A percentile compares a stretch with the other conserved stretches of the same genome.
Evolutionary conservation across 2,329 filamentous ascomycete species (phyloP).

Genomic region (Venturiaceae sp.): DNA sequence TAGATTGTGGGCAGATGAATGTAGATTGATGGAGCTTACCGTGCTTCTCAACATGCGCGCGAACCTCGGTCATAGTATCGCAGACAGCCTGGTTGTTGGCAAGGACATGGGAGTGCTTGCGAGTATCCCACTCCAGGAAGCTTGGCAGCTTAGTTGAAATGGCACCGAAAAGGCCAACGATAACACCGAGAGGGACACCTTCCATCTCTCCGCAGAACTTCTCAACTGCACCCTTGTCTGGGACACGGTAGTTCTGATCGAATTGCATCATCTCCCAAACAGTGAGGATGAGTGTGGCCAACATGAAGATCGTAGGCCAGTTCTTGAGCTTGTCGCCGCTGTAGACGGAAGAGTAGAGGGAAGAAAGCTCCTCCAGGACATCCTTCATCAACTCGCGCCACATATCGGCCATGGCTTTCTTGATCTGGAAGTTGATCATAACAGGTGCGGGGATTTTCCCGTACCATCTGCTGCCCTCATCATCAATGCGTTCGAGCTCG

Average conservation of each 20-base stretch:
- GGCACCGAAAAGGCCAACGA: conserved; percentile 92
- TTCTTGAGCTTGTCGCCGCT: conserved; percentile 96
- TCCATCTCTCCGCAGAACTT: conserved; percentile 98
- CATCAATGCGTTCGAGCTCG: conserved; percentile 80
- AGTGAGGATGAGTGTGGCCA: conserved; percentile 82
- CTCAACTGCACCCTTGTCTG: conserved; percentile 71
- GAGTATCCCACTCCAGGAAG: conserved; percentile 89
- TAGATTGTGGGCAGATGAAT: background rate
- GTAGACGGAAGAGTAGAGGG: conserved; percentile 94
- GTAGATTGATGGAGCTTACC: conserved; percentile 48
- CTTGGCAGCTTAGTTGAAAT: conserved; percentile 94
- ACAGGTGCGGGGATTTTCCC: conserved; percentile 89
- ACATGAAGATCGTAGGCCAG: conserved; percentile 98
- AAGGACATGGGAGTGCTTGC: conserved; percentile 80
- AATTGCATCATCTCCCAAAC: conserved; percentile 99
- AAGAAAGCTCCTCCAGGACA: conserved; percentile 84
- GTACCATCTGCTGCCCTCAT: conserved; percentile 75
- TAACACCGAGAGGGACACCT: conserved; percentile 87
- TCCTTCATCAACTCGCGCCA: conserved; percentile 97
- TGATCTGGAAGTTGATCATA: conserved; percentile 99
- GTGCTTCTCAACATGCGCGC: conserved; percentile 84
- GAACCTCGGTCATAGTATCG: conserved; percentile 92
- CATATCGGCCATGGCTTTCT: conserved; percentile 93
- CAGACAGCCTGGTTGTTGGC: conserved; percentile 89
- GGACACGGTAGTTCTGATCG: conserved; percentile 91